Conservation (phyloP, 768 basidiomycete genomes). For the Brasilioporus rufonigricans region DNA sequence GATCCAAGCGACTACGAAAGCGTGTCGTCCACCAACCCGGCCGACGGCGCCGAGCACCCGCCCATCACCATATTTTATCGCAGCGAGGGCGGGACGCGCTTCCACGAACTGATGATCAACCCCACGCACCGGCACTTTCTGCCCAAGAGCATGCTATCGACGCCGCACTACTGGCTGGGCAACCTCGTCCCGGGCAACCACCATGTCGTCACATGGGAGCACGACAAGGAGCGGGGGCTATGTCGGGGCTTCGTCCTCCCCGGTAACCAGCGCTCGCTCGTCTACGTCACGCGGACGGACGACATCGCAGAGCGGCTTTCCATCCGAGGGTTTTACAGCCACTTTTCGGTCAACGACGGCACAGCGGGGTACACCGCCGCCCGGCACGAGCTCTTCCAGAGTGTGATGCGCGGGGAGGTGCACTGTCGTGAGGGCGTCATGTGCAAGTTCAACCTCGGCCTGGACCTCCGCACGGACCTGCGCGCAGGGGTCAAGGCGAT, state of each 20-base stretch:
- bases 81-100: slow-evolving; percentile 26
- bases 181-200: slow-evolving; percentile 24
- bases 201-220: slow-evolving; percentile 29
- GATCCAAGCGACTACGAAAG: slow-evolving; percentile 27
- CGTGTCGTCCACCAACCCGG: slow-evolving; percentile 11
- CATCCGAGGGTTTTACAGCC: slow-evolving; percentile 32
- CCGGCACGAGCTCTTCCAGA: slow-evolving; percentile 19
- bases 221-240: slow-evolving; percentile 17
- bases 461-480: slow-evolving; percentile 18
- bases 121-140: slow-evolving; percentile 23
- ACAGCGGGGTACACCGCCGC: slow-evolving; percentile 20
- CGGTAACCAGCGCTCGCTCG: slow-evolving; percentile 32
- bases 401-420: slow-evolving; percentile 20
- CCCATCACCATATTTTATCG: slow-evolving; percentile 35
- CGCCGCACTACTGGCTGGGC: slow-evolving; percentile 30
- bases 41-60: slow-evolving; percentile 27
- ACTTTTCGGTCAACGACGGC: slow-evolving; percentile 37
- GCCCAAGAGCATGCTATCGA: slow-evolving; percentile 23
- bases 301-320: slow-evolving; percentile 27
- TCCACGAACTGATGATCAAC: slow-evolving; percentile 30
- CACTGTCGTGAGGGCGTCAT: slow-evolving; percentile 19
- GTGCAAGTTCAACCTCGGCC: slow-evolving; percentile 24
- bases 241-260: slow-evolving; percentile 32
- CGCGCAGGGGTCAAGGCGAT: slow-evolving; percentile 44
- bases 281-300: slow-evolving; percentile 28